Percentiles rank a stretch among this genome's conserved stretches.
These are phyloP conservation scores for Inga laurina DNA, from an alignment of 306 rosid species.

Conservation along the genomic window DNA sequence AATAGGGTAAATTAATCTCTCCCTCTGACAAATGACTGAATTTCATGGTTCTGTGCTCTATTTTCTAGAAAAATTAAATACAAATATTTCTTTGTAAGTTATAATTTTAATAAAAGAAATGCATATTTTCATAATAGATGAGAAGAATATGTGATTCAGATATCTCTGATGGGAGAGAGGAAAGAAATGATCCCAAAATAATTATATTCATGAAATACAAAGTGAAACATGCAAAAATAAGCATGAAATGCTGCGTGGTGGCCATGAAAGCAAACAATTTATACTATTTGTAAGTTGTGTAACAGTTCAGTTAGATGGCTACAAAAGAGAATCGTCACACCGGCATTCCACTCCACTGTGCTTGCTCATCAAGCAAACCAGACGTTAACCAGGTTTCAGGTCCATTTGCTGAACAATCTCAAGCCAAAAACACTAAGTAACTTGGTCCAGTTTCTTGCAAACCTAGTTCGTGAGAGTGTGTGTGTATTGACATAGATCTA, in stretches of 20 bases:
- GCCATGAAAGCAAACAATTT: background rate
- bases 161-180: no score
- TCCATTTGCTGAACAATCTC: constrained; percentile 22
- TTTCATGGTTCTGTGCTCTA: background rate
- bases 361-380: constrained; percentile 22
- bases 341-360: background rate
- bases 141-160: no score
- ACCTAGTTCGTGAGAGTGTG: background rate
- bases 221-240: background rate
- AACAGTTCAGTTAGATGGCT: background rate
- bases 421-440: constrained; percentile 4
- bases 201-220: no score
- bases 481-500: background rate
- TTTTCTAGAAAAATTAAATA: no score
- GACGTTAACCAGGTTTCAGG: constrained; percentile 22
- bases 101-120: no score
- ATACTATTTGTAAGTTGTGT: background rate
- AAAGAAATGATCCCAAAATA: no score
- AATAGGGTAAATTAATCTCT: background rate
- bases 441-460: background rate
- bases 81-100: no score
- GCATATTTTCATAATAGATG: no score
- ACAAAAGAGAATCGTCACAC: background rate
- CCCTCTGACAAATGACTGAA: background rate
- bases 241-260: background rate